phyloP scores from a whole-genome alignment of 2,329 filamentous ascomycete species.

The Nemania sp. region DNA sequence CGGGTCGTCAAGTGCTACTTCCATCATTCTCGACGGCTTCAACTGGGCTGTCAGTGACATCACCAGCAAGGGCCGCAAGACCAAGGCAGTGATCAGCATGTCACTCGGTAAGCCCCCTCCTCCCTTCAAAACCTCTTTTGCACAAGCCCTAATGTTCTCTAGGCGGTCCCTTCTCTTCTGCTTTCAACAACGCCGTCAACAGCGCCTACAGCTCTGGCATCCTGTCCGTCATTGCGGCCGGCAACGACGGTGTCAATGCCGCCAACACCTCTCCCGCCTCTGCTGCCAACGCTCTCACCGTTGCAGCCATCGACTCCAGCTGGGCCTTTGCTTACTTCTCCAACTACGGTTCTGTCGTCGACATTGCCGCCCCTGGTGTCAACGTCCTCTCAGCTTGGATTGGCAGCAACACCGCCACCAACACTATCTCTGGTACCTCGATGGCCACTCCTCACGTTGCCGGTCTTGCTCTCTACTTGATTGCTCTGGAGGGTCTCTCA shows the following conservation, averaged over 20 bases:
- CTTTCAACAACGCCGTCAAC: constrained; percentile 64
- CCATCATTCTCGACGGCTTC: constrained; percentile 47
- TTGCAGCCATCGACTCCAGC: constrained; percentile 60
- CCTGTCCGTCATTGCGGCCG: constrained; percentile 67
- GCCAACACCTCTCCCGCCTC: constrained; percentile 62
- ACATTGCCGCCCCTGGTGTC: constrained; percentile 60
- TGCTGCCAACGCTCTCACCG: constrained; percentile 62
- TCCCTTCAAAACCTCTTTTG: not conserved
- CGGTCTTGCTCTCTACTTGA: constrained; percentile 70
- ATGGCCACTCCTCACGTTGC: constrained; percentile 73
- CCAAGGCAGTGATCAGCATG: constrained; percentile 65
- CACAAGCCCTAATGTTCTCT: not conserved
- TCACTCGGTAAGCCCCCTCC: constrained; percentile 57
- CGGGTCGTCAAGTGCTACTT: constrained; percentile 42
- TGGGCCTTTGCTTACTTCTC: constrained; percentile 60
- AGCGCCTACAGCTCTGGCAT: constrained; percentile 60
- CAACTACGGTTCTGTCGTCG: constrained; percentile 61
- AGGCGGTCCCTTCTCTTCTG: constrained; percentile 57
- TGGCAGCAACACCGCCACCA: constrained; percentile 54
- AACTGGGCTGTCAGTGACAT: constrained; percentile 61
- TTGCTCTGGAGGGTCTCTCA: constrained; percentile 57
- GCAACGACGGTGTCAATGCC: constrained; percentile 60
- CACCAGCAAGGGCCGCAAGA: constrained; percentile 54
- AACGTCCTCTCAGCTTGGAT: constrained; percentile 58
- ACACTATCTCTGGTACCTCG: constrained; percentile 67